Percentiles rank a stretch among this genome's conserved stretches.
Evolutionary conservation across 352 stramenopile genomes (phyloP).

Genomic region (Globisporangium nagaii): DNA sequence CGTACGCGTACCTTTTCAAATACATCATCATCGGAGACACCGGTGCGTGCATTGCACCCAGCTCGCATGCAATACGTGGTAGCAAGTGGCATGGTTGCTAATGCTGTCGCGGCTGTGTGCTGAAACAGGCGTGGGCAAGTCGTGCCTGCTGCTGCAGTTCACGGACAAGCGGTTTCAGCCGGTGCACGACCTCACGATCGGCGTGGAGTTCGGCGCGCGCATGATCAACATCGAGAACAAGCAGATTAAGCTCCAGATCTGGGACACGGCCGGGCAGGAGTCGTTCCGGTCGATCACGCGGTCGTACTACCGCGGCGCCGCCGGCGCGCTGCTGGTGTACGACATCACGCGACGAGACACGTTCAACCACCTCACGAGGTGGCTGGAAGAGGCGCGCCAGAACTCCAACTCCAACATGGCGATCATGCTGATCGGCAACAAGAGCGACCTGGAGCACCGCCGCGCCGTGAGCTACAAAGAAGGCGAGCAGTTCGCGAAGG

Average conservation of each 20-base stretch:
- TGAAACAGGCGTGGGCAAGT: slow-evolving; percentile 96
- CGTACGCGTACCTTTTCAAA: slow-evolving; percentile 96
- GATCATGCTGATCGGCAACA: slow-evolving; percentile 99
- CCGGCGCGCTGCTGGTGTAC: slow-evolving; percentile 97
- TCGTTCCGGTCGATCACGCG: slow-evolving; percentile 99
- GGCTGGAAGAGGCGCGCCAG: slow-evolving; percentile 98
- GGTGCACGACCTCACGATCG: slow-evolving; percentile 99
- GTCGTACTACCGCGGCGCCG: slow-evolving; percentile 98
- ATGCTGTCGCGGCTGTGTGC: not conserved
- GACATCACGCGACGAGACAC: slow-evolving; percentile 98
- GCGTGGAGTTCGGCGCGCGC: slow-evolving; percentile 98
- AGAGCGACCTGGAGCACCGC: slow-evolving; percentile 95
- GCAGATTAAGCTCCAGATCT: slow-evolving; percentile 98
- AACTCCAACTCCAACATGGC: slow-evolving; percentile 99
- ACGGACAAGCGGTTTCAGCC: slow-evolving; percentile 99
- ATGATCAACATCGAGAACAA: slow-evolving; percentile 99
- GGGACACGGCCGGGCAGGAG: slow-evolving; percentile 98
- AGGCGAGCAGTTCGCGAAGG: slow-evolving; percentile 97
- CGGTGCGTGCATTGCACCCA: slow-evolving; percentile 37
- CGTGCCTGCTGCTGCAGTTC: slow-evolving; percentile 99
- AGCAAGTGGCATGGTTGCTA: not conserved
- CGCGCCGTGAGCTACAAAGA: slow-evolving; percentile 97
- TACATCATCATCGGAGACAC: slow-evolving; percentile 99
- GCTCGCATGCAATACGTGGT: not conserved
- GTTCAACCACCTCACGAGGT: slow-evolving; percentile 98